phyloP scores from a whole-genome alignment of 2,329 filamentous ascomycete species.

The Blastomyces percursus region DNA sequence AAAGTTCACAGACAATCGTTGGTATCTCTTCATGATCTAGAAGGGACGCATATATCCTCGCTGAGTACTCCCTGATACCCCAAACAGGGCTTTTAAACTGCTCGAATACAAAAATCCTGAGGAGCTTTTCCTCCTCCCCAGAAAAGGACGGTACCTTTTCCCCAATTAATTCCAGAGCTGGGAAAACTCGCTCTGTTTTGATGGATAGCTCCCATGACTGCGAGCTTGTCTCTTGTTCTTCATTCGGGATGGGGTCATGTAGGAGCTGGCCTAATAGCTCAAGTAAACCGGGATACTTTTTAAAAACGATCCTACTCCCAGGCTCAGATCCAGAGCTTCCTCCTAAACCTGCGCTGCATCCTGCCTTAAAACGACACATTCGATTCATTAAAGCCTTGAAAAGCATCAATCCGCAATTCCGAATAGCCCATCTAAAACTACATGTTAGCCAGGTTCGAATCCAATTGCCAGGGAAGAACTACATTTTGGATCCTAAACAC shows the following conservation, averaged over 20 bases:
- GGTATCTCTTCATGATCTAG: conserved; percentile 26
- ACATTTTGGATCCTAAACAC: conserved; percentile 68
- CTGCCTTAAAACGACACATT: conserved; percentile 34
- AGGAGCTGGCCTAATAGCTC: conserved; percentile 29
- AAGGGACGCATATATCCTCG: conserved; percentile 33
- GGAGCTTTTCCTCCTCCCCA: conserved; percentile 23
- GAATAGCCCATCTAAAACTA: conserved; percentile 65
- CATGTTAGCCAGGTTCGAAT: conserved; percentile 3
- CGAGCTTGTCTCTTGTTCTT: not conserved
- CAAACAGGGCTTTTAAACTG: conserved; percentile 36
- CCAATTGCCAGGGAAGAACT: conserved; percentile 20
- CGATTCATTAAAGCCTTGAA: conserved; percentile 73
- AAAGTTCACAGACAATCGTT: conserved; percentile 19
- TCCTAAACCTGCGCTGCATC: conserved; percentile 39
- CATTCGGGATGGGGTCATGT: conserved; percentile 3
- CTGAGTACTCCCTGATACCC: conserved; percentile 38
- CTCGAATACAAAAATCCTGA: conserved; percentile 25
- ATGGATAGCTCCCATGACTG: conserved; percentile 21
- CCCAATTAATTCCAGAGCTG: conserved; percentile 36
- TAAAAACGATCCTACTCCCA: conserved; percentile 30
- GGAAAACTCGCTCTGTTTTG: conserved; percentile 35
- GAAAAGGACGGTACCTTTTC: conserved; percentile 31
- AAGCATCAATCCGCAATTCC: conserved; percentile 84
- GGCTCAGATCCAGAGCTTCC: conserved; percentile 35
- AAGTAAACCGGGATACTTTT: conserved; percentile 31